Evolutionary conservation across 306 rosid species (phyloP).

Genomic region (Sechiopsis laciniata): DNA sequence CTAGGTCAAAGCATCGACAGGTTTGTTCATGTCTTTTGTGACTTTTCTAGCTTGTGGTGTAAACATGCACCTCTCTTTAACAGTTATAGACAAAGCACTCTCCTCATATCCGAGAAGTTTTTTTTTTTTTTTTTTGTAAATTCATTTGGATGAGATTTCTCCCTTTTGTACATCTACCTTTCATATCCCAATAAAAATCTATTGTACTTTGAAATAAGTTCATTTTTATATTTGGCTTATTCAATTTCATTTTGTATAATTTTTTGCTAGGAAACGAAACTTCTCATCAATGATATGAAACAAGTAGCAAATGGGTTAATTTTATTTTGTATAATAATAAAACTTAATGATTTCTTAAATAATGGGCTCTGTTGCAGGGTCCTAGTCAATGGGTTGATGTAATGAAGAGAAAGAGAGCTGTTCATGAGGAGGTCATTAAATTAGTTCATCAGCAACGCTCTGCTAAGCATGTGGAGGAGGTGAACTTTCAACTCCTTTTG

Average conservation of each 20-base stretch:
- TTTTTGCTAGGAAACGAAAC: no score
- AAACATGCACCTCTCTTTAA: no score
- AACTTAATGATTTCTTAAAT: constrained; percentile 19
- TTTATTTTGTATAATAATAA: constrained; percentile 4
- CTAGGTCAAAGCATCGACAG: constrained; percentile 59
- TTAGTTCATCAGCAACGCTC: constrained; percentile 57
- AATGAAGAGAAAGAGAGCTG: constrained; percentile 87
- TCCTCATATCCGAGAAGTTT: no score
- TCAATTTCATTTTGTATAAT: neutral
- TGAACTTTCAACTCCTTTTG: constrained; percentile 13
- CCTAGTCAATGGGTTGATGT: constrained; percentile 78
- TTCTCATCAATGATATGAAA: no score
- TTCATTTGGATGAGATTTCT: no score
- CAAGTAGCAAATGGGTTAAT: no score
- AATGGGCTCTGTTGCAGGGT: constrained; percentile 47
- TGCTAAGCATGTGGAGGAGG: constrained; percentile 43
- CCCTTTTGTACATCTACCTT: no score
- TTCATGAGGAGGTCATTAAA: constrained; percentile 70
- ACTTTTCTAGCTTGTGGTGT: constrained; percentile 2
- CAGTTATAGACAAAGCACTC: no score
- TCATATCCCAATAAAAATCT: neutral
- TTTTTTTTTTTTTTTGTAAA: no score
- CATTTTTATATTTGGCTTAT: neutral
- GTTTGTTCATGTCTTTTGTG: constrained; percentile 25
- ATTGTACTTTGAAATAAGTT: neutral